Conservation (phyloP, 2,329 filamentous ascomycete species). For the Hypomyces perniciosus region DNA sequence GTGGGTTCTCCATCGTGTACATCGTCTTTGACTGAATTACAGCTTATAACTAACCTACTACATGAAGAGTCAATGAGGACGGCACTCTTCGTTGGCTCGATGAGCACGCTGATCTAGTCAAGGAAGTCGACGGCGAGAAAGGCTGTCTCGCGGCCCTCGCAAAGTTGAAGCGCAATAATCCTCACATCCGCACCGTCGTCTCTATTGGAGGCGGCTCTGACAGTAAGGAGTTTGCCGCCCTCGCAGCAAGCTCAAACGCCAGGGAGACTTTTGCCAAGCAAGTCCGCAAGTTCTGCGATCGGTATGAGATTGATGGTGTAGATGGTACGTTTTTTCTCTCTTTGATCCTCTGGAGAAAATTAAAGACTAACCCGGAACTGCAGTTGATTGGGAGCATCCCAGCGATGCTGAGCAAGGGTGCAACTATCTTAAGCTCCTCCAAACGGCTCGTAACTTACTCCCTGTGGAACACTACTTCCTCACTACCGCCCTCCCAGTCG, state of each 20-base stretch:
- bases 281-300: constrained; percentile 48
- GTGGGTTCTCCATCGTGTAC: constrained; percentile 18
- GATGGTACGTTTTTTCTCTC: constrained; percentile 45
- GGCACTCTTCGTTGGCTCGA: constrained; percentile 44
- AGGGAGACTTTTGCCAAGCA: constrained; percentile 51
- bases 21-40: neutral
- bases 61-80: constrained; percentile 27
- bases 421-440: constrained; percentile 53
- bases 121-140: constrained; percentile 51
- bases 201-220: constrained; percentile 61
- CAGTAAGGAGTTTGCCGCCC: constrained; percentile 54
- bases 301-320: constrained; percentile 55
- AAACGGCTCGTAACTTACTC: constrained; percentile 46
- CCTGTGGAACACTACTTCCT: constrained; percentile 52
- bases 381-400: constrained; percentile 67
- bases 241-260: constrained; percentile 43
- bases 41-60: neutral
- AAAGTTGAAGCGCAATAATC: constrained; percentile 51
- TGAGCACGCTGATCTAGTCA: constrained; percentile 57
- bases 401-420: constrained; percentile 44
- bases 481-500: constrained; percentile 56
- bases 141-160: constrained; percentile 57
- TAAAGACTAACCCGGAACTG: neutral
- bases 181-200: constrained; percentile 52
- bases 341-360: neutral